Evolutionary conservation across 352 stramenopile genomes (phyloP), one percentile per base, ranked within the genome.

Genomic region (Phytophthora sp.): DNA sequence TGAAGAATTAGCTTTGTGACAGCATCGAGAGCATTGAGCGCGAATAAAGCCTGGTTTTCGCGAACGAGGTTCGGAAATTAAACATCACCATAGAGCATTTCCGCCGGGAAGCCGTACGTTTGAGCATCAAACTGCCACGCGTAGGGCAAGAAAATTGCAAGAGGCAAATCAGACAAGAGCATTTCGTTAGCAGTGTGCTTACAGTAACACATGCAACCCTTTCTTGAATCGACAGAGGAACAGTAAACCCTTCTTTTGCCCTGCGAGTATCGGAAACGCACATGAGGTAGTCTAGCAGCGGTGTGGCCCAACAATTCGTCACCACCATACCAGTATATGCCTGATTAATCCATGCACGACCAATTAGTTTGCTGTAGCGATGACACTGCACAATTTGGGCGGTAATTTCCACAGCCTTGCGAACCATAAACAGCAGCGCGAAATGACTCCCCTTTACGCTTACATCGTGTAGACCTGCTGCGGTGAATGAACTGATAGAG

Each of bases 31-130:
- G 61, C 41, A 9, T 43, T 69, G 3, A 67, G 62, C 0, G 64
- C 76, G 39, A 83, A 74, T 3, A 85, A 34, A 28, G 68, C 58
- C 31, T 74, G 72, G 59, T 78, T 76, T 41, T 88, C 74, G 23
- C 67, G 60, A 7, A 86, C 57, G 26, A 86, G 62, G 41, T 79
- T 86, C 2, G 54, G 65, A 26, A 86, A 86, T 23, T 51, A 54
- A 26, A 76, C 54, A 30, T 86, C 78, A 17, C 66, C 62, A 43
- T 86, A 88, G 0, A 86, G 44, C n/a, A 77, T 48, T 23, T 58
- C 27, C 27, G 68, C 41, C 13, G 70, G 50, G 35, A 88, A 86
- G 5, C 62, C 60, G 26, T 60, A 81, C 35, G 23, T 27, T 0
- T 52, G 9, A 4, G 52, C 26, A 9, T 82, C 52, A 41, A 79